Percentiles rank a stretch among this genome's conserved stretches.
Evolutionary conservation across 179 eudicot species (phyloP).

Genomic region (Drosera spatulata): DNA sequence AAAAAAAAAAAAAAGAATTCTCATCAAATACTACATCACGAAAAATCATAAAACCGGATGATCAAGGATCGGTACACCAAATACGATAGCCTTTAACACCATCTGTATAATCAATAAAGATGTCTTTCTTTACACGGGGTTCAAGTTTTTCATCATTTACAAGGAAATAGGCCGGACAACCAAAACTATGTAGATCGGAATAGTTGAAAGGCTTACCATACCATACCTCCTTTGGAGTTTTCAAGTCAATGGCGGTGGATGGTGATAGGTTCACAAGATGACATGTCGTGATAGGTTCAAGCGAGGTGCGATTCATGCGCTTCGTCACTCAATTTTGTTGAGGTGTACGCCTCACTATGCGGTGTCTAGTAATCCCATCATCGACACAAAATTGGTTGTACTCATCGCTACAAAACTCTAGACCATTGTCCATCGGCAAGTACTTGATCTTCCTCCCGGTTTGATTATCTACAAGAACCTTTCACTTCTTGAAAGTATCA

Average conservation of each 20-base stretch:
- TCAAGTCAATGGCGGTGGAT: not conserved
- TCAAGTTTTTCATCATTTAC: not conserved
- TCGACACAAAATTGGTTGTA: conserved; percentile 4
- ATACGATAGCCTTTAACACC: not conserved
- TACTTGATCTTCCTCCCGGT: not conserved
- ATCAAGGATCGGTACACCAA: not conserved
- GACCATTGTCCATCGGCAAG: conserved; percentile 5
- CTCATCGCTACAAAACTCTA: conserved; percentile 2
- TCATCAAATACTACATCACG: not conserved
- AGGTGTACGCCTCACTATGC: conserved; percentile 1
- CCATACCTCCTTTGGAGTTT: conserved; percentile 1
- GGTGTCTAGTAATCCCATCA: conserved; percentile 5
- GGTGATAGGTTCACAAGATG: not conserved
- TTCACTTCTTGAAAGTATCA: conserved; percentile 2
- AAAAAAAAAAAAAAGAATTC: too few species aligned
- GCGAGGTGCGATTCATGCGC: not conserved
- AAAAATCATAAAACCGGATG: not conserved
- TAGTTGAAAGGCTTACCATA: not conserved
- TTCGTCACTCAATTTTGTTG: too few species aligned
- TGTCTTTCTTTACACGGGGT: not conserved
- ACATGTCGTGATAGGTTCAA: not conserved
- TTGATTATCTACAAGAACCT: conserved; percentile 2
- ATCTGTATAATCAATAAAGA: not conserved
- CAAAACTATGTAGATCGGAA: not conserved
- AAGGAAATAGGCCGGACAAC: not conserved